Conservation (phyloP, 176 grass and related monocot genomes). For the Carex cristatella region DNA sequence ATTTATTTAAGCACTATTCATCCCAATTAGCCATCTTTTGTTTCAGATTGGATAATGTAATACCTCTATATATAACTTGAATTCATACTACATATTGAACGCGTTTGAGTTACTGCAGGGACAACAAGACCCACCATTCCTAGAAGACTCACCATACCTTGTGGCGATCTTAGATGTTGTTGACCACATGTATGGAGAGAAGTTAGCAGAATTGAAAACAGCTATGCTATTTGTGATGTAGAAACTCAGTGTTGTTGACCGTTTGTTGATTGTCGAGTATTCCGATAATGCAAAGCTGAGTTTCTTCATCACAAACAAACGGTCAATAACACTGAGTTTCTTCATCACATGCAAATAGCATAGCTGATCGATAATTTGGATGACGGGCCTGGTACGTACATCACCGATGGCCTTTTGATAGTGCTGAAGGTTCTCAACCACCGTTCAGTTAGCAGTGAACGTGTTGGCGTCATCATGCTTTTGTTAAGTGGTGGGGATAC, state of each 20-base stretch:
- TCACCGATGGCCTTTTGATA: background rate
- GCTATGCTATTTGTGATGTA: constrained; percentile 14
- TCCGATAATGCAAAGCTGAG: background rate
- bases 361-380: background rate
- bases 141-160: constrained; percentile 7
- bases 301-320: too few species aligned
- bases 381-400: background rate
- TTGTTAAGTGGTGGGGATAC: background rate
- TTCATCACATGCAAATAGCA: background rate
- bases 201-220: background rate
- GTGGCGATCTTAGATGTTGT: constrained; percentile 26
- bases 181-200: background rate
- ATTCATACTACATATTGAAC: too few species aligned
- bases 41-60: too few species aligned
- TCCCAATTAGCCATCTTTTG: too few species aligned
- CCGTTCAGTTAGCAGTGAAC: background rate
- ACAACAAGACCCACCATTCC: background rate
- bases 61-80: too few species aligned
- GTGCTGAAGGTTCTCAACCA: background rate
- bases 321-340: too few species aligned
- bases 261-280: constrained; percentile 17
- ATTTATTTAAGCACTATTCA: too few species aligned
- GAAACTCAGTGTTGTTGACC: constrained; percentile 26
- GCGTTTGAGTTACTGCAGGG: background rate
- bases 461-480: constrained; percentile 10